These are phyloP conservation scores for Polyporus arcularius DNA, from an alignment of 768 basidiomycete species.

Conservation along the genomic window DNA sequence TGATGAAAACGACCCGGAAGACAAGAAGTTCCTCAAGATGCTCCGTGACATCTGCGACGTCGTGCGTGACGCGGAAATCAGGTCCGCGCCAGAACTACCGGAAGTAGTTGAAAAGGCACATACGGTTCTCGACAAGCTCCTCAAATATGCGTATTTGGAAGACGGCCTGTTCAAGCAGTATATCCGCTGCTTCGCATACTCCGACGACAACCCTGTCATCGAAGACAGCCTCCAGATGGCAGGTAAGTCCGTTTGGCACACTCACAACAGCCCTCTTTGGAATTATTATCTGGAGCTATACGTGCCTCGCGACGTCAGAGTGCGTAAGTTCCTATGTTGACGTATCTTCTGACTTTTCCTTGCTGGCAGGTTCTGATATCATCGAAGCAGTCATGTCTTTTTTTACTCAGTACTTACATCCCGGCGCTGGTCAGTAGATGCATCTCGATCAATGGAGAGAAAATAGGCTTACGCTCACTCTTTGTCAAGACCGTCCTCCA, in stretches of 20 bases:
- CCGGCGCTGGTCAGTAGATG: not conserved
- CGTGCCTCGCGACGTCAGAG: too few relatives aligned
- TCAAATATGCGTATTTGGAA: constrained; percentile 1
- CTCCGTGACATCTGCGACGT: constrained; percentile 9
- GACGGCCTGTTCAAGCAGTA: not conserved
- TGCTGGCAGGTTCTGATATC: not conserved
- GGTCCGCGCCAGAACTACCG: constrained; percentile 1
- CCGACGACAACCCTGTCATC: not conserved
- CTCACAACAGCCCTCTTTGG: too few relatives aligned
- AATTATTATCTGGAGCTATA: too few relatives aligned
- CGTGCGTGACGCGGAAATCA: constrained; percentile 12
- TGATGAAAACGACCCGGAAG: not conserved
- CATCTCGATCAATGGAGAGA: too few relatives aligned
- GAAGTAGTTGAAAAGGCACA: constrained; percentile 10
- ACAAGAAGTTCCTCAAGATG: not conserved
- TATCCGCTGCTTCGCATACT: constrained; percentile 1
- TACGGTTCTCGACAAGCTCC: not conserved
- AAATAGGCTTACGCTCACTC: too few relatives aligned
- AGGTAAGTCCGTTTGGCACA: not conserved
- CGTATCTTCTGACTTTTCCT: not conserved
- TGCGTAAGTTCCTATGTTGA: too few relatives aligned
- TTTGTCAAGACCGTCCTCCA: too few relatives aligned
- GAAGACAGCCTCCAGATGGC: not conserved
- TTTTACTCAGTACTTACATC: constrained; percentile 4
- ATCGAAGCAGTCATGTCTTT: constrained; percentile 3